Percentiles rank a stretch among this genome's conserved stretches.
phyloP scores from a whole-genome alignment of 306 rosid genomes.

The Cicer cuneatum region DNA sequence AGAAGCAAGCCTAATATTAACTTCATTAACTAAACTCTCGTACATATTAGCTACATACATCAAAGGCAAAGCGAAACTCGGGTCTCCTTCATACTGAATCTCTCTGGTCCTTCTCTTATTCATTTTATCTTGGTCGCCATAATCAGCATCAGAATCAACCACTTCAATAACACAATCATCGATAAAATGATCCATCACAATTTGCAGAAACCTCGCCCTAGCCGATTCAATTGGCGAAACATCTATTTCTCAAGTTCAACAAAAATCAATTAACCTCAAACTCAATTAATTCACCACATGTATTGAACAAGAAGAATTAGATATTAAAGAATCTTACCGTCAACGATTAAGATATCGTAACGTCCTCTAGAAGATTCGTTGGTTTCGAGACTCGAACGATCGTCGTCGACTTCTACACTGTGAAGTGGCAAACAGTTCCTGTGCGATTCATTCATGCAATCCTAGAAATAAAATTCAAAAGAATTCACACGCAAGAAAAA shows the following conservation, averaged over 20 bases:
- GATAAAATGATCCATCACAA: slow-evolving; percentile 85
- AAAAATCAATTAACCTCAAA: slow-evolving; percentile 38
- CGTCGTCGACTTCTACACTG: slow-evolving; percentile 75
- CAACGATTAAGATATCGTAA: slow-evolving; percentile 61
- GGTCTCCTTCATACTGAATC: slow-evolving; percentile 81
- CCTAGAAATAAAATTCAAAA: slow-evolving; percentile 44
- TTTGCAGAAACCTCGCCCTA: slow-evolving; percentile 80
- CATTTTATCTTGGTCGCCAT: slow-evolving; percentile 66
- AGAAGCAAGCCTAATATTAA: slow-evolving; percentile 81
- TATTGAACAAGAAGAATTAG: background rate
- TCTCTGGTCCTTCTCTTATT: slow-evolving; percentile 83
- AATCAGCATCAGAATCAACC: slow-evolving; percentile 71
- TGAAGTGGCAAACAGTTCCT: slow-evolving; percentile 73
- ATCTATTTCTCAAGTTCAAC: slow-evolving; percentile 59
- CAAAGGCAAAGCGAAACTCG: slow-evolving; percentile 74
- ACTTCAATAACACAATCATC: slow-evolving; percentile 61
- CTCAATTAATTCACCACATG: background rate
- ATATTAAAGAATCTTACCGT: slow-evolving; percentile 54
- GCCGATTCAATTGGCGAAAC: slow-evolving; percentile 84
- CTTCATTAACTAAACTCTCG: slow-evolving; percentile 76
- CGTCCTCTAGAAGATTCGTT: slow-evolving; percentile 67
- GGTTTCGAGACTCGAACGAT: slow-evolving; percentile 74
- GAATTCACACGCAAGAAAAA: background rate
- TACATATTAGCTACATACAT: slow-evolving; percentile 99
- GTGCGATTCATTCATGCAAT: slow-evolving; percentile 76